Evolutionary conservation across 2,329 filamentous ascomycete species (phyloP).

Genomic region (Fusarium illudens): DNA sequence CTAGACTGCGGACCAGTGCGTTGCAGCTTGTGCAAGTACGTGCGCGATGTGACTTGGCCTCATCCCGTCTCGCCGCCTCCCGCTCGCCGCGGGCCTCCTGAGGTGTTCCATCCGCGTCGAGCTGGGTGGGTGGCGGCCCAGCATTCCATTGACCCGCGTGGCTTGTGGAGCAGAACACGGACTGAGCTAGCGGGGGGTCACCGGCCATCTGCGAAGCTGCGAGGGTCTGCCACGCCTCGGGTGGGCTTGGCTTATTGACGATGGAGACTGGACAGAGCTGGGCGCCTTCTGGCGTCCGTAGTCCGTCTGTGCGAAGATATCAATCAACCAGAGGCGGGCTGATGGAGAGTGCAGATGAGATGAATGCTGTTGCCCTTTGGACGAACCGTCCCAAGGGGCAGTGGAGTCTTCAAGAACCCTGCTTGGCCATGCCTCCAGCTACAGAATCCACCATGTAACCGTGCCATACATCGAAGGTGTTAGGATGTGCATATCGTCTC

Average conservation of each 20-base stretch:
- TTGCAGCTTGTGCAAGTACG: background rate
- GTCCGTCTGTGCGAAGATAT: slow-evolving; percentile 36
- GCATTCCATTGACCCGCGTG: slow-evolving; percentile 43
- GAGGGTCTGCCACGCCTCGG: slow-evolving; percentile 24
- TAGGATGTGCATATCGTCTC: slow-evolving; percentile 29
- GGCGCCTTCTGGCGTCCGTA: slow-evolving; percentile 24
- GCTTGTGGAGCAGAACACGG: slow-evolving; percentile 40
- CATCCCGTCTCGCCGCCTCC: slow-evolving; percentile 17
- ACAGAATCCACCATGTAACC: slow-evolving; percentile 25
- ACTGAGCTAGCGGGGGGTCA: slow-evolving; percentile 28
- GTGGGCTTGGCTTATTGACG: slow-evolving; percentile 24
- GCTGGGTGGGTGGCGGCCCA: slow-evolving; percentile 15
- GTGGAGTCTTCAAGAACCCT: slow-evolving; percentile 21
- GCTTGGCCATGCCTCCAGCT: background rate
- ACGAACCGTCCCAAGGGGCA: slow-evolving; percentile 2
- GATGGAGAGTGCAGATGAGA: slow-evolving; percentile 11
- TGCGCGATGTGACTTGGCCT: slow-evolving; percentile 17
- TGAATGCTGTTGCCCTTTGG: slow-evolving; percentile 12
- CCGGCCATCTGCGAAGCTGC: slow-evolving; percentile 23
- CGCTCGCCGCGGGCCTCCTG: slow-evolving; percentile 14
- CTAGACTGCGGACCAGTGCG: slow-evolving; percentile 24
- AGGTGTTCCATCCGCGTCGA: slow-evolving; percentile 21
- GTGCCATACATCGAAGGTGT: slow-evolving; percentile 9
- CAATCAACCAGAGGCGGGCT: slow-evolving; percentile 23
- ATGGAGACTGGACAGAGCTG: slow-evolving; percentile 18